These are phyloP conservation scores for Lagenaria siceraria DNA, from an alignment of 306 rosid species.

Conservation along the genomic window DNA sequence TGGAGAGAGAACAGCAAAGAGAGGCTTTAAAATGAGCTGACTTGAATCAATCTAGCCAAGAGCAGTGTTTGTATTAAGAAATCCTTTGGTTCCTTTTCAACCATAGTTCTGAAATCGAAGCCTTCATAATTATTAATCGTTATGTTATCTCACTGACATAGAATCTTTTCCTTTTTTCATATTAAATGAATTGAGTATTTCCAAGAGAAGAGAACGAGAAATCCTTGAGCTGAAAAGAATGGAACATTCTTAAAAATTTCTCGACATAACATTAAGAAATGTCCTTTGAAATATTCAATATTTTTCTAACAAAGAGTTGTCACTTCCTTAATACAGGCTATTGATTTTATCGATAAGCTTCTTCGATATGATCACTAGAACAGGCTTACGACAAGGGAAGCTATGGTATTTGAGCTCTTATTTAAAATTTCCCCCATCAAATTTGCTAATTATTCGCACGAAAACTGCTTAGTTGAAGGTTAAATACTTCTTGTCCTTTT, in stretches of 20 bases:
- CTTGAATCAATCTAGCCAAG: neutral
- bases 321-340: conserved; percentile 42
- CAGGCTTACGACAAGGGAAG: conserved; percentile 91
- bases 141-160: neutral
- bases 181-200: neutral
- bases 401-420: conserved; percentile 51
- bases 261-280: neutral
- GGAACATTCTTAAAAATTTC: neutral
- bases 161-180: neutral
- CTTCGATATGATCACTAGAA: conserved; percentile 93
- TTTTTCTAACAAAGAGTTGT: neutral
- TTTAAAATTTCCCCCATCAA: neutral
- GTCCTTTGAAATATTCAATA: neutral
- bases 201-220: neutral
- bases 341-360: conserved; percentile 96
- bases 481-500: neutral
- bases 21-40: neutral
- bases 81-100: neutral
- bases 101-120: too few species aligned
- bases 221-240: neutral
- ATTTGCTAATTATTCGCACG: neutral
- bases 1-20: neutral
- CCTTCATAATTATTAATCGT: too few species aligned
- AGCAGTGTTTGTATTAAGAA: neutral
- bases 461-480: neutral